These are phyloP conservation scores for Colletotrichum orbiculare DNA, from an alignment of 2,329 filamentous ascomycete genomes.

Conservation along the genomic window DNA sequence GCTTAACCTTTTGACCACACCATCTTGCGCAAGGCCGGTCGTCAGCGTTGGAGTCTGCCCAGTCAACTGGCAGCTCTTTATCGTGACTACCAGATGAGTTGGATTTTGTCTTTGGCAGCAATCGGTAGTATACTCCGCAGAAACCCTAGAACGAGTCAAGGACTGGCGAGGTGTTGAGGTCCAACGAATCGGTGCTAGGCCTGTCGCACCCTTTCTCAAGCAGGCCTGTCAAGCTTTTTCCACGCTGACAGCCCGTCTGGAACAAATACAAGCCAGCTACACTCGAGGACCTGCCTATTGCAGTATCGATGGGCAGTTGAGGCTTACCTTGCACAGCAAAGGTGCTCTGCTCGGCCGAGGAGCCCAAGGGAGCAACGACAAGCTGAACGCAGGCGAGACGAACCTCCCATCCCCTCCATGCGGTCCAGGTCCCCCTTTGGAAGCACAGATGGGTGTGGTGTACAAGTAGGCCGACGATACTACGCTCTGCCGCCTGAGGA, in stretches of 20 bases:
- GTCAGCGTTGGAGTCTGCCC: background rate
- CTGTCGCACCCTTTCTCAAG: background rate
- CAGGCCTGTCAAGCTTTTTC: background rate
- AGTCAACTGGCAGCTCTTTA: background rate
- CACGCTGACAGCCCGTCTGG: background rate
- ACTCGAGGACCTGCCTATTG: constrained; percentile 18
- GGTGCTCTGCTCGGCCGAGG: constrained; percentile 6
- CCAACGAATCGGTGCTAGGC: no score
- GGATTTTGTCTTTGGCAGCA: no score
- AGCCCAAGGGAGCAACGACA: background rate
- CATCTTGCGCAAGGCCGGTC: background rate
- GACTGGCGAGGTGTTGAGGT: no score
- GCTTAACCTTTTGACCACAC: background rate
- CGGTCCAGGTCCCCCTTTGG: no score
- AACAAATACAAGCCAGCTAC: background rate
- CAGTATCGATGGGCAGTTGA: constrained; percentile 9
- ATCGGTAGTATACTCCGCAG: no score
- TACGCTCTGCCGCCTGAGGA: no score
- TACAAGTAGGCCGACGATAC: no score
- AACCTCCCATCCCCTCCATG: background rate
- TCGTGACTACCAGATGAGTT: no score
- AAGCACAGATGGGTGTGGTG: no score
- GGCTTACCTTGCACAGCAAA: constrained; percentile 23
- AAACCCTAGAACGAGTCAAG: no score
- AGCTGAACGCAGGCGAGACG: constrained; percentile 11